phyloP scores from a whole-genome alignment of 352 stramenopile species.

The Blastocystis sp. region DNA sequence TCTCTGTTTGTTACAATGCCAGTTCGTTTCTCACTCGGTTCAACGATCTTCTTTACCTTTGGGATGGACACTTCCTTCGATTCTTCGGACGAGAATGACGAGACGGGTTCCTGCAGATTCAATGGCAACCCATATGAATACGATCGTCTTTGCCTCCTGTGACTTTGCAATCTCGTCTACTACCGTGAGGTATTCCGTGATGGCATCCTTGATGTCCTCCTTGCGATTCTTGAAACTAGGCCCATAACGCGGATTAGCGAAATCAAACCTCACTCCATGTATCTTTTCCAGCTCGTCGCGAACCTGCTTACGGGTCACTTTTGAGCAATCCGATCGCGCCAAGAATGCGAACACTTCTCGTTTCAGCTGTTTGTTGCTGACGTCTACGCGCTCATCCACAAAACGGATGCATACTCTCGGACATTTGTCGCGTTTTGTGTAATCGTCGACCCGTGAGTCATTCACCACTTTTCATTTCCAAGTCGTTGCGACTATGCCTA shows the following conservation, averaged over 20 bases:
- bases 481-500: conserved; percentile 34
- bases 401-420: too few species aligned
- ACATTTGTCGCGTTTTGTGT: too few species aligned
- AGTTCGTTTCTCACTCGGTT: not conserved
- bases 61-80: not conserved
- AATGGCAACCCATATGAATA: not conserved
- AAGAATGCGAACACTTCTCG: not conserved
- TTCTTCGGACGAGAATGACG: not conserved
- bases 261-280: not conserved
- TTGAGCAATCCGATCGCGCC: not conserved
- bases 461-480: too few species aligned
- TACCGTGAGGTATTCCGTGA: not conserved
- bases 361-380: not conserved
- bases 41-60: not conserved
- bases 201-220: conserved; percentile 30
- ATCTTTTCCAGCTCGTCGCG: not conserved
- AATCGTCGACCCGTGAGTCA: too few species aligned
- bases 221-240: not conserved
- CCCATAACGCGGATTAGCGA: not conserved
- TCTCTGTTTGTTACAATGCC: not conserved
- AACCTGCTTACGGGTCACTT: not conserved
- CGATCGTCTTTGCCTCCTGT: not conserved
- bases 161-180: not conserved
- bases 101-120: not conserved
- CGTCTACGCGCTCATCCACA: not conserved